Evolutionary conservation across 176 grass and related monocot species (phyloP), one percentile per base, ranked within the genome.

Genomic region (Musa schizocarpa): DNA sequence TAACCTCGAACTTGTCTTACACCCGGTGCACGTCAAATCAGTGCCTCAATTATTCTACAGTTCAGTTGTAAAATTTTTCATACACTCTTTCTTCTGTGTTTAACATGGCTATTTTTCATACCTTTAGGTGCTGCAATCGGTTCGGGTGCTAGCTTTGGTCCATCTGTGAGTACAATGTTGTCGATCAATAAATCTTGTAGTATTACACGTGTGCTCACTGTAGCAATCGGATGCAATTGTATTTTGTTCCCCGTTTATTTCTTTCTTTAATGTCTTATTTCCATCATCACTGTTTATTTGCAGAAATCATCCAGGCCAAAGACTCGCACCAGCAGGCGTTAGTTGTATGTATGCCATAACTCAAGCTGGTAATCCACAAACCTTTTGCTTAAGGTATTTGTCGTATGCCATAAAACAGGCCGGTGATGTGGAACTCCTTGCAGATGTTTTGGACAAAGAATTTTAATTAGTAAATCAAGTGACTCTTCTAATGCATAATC

Each of bases 121-220:
- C 53, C 22, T 82, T 61, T 61, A 93, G 94, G 95, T 74, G 86
- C 73, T 23, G 88, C 84, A 73, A 91, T 81, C 72, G 86, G 79
- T 80, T 94, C 90, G 12, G 95, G 95, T 77, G 87, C 90, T 59
- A 99, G 90, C 76, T 91, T 99, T 49, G 95, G 86, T 77, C 81
- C 90, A 83, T 89, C 90, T 59, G 95, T 94, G 67, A 92, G 95
- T 92, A 63, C 17, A 87, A 19, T 65, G n/a, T 25, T 63, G 1
- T 66, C 8, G 14, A 19, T 75, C 9, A 75, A 29, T 65, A 65
- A 26, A 26, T 27, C 63, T 66, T 20, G 19, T 77, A 13, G 34
- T 13, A 22, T 65, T 53, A 2, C 63, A 65, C 23, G 71, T 62
- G 53, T 66, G 72, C 65, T 25, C 57, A 52, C 23, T 34, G 48